phyloP scores from a whole-genome alignment of 2,329 filamentous ascomycete species.

The Daldinia sp. region DNA sequence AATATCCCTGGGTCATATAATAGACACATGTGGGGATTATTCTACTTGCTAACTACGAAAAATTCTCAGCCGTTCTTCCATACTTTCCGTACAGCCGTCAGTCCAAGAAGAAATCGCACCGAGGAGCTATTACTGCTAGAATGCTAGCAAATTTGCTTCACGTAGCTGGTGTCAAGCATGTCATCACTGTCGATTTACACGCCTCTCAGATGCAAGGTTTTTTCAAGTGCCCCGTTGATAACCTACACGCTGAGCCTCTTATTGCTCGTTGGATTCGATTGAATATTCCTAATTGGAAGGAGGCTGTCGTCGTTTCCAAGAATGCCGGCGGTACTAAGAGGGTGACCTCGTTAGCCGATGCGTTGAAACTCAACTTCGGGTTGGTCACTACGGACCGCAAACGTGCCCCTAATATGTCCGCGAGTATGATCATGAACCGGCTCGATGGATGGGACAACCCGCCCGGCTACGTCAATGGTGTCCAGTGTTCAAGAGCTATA shows the following conservation, averaged over 20 bases:
- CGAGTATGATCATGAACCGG: slow-evolving; percentile 79
- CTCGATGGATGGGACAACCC: slow-evolving; percentile 61
- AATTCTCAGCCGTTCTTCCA: slow-evolving; percentile 75
- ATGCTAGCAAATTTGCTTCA: slow-evolving; percentile 96
- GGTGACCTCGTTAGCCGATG: slow-evolving; percentile 94
- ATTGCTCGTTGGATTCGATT: slow-evolving; percentile 94
- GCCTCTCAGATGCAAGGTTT: slow-evolving; percentile 99
- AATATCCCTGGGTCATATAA: slow-evolving; percentile 2
- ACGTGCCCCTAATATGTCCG: slow-evolving; percentile 71
- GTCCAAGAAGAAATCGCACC: slow-evolving; percentile 98
- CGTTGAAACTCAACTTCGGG: slow-evolving; percentile 95
- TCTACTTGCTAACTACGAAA: slow-evolving; percentile 25
- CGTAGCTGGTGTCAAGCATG: slow-evolving; percentile 94
- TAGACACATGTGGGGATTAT: background rate
- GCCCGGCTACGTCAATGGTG: slow-evolving; percentile 40
- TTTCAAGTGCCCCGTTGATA: slow-evolving; percentile 97
- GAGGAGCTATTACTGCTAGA: slow-evolving; percentile 93
- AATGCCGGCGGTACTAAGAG: slow-evolving; percentile 97
- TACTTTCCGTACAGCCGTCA: slow-evolving; percentile 99
- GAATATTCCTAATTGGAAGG: slow-evolving; percentile 86
- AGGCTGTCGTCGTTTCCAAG: slow-evolving; percentile 97
- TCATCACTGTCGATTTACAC: slow-evolving; percentile 96
- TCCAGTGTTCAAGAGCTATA: slow-evolving; percentile 37
- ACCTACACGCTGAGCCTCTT: slow-evolving; percentile 93
- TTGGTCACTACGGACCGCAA: slow-evolving; percentile 89